These are phyloP conservation scores for Fusarium sp. DNA, from an alignment of 2,329 filamentous ascomycete genomes.

Conservation along the genomic window DNA sequence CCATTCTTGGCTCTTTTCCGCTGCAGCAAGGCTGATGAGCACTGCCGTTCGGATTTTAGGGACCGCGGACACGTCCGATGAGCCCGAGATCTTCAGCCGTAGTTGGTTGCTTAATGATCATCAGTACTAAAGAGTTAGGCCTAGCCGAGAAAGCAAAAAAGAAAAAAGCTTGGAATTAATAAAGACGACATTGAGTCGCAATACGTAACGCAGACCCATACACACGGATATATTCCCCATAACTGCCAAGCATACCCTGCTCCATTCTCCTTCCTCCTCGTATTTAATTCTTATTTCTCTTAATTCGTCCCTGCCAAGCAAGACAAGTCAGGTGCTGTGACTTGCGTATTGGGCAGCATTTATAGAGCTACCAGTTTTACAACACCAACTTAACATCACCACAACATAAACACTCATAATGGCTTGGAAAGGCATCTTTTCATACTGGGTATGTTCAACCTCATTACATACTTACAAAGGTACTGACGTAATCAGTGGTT, in stretches of 20 bases:
- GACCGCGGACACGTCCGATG: conserved; percentile 15
- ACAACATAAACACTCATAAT: conserved; percentile 41
- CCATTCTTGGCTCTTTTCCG: conserved; percentile 17
- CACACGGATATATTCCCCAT: conserved; percentile 20
- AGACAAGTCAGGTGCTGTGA: neutral
- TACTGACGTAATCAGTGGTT: conserved; percentile 62
- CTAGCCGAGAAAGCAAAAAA: conserved; percentile 32
- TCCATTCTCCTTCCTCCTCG: neutral
- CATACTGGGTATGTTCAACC: conserved; percentile 56
- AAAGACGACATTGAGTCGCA: conserved; percentile 1
- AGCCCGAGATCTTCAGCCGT: conserved; percentile 9
- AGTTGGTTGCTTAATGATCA: neutral
- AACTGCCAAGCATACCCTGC: conserved; percentile 1
- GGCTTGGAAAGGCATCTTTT: conserved; percentile 52
- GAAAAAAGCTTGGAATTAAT: conserved; percentile 30
- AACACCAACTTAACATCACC: conserved; percentile 9
- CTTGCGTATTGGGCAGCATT: conserved; percentile 10
- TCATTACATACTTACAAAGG: neutral
- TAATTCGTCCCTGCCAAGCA: conserved; percentile 13
- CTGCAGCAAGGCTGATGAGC: conserved; percentile 15
- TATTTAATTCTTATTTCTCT: neutral
- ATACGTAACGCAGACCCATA: conserved; percentile 33
- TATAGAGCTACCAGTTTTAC: neutral
- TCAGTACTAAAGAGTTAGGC: conserved; percentile 4
- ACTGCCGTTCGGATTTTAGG: conserved; percentile 20